phyloP scores from a whole-genome alignment of 2,329 filamentous ascomycete genomes.

The Penicillium digitatum region DNA sequence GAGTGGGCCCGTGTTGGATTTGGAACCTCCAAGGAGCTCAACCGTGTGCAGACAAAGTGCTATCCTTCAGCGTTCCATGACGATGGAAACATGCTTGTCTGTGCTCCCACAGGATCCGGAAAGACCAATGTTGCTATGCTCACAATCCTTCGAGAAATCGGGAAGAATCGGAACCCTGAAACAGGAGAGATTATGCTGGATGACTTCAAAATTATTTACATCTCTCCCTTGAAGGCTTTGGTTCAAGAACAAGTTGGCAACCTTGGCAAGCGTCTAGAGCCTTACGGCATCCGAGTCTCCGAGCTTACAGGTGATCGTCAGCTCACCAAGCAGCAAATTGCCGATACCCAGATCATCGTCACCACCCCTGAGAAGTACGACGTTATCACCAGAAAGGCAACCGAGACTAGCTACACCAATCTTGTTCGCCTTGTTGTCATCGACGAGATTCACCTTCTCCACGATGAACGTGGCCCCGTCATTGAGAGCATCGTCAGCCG shows the following conservation, averaged over 20 bases:
- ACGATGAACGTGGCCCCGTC: slow-evolving; percentile 95
- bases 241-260: slow-evolving; percentile 98
- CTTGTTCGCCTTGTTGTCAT: slow-evolving; percentile 95
- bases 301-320: slow-evolving; percentile 96
- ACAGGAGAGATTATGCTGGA: slow-evolving; percentile 95
- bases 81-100: slow-evolving; percentile 96
- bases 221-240: slow-evolving; percentile 89
- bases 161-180: slow-evolving; percentile 82
- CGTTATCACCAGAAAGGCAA: slow-evolving; percentile 96
- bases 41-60: slow-evolving; percentile 93
- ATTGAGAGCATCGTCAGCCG: slow-evolving; percentile 94
- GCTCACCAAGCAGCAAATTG: slow-evolving; percentile 96
- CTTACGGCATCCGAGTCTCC: slow-evolving; percentile 88
- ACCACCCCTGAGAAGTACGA: slow-evolving; percentile 99
- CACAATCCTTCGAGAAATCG: slow-evolving; percentile 90
- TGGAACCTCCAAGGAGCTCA: slow-evolving; percentile 78
- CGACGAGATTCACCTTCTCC: slow-evolving; percentile 94
- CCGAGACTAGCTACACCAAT: slow-evolving; percentile 93
- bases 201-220: slow-evolving; percentile 97
- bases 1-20: slow-evolving; percentile 89
- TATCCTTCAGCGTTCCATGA: slow-evolving; percentile 86
- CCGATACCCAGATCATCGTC: slow-evolving; percentile 96
- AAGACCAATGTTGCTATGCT: slow-evolving; percentile 99
- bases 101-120: slow-evolving; percentile 92
- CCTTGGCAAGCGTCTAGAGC: slow-evolving; percentile 84